Base-by-base conservation (phyloP, 139 green algal genomes). In the Pseudopediastrum boryanum region DNA sequence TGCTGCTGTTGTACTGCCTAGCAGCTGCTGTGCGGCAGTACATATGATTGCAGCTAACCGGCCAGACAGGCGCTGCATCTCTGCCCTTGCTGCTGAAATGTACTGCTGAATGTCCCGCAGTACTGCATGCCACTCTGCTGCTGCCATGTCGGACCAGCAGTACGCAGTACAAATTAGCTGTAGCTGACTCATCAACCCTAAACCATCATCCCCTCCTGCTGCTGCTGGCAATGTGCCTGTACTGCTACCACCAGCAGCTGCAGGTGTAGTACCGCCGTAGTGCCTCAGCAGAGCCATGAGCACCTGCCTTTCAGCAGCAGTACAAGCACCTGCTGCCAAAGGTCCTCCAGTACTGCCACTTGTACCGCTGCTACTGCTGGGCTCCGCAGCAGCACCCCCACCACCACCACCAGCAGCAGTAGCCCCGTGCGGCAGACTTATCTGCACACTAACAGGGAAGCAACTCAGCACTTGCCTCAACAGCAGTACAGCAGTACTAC, bases 101-200 rank as follows among this genome's bases (percentile, higher is more conserved):
- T 69, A 64, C 2, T 56, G 27, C 69, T 83, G 64, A 19, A 42
- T 46, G 35, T 78, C 72, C 13, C 76, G 66, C 48, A 89, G 71
- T 46, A 86, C 48, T 0, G 80, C 75, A 19, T 78, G 64, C 84
- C 84, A 89, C n/a, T 89, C 84, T 23, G 77, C 48, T 51, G 81
- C 51, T 2, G 62, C 77, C 59, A 89, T 77, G 29, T 61, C 77
- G 6, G 19, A 25, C 80, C 79, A 85, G 72, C 67, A 41, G 59
- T 89, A 89, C 21, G 65, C 21, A 29, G 83, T 73, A 6, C 79
- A 81, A 23, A 70, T 52, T 36, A 77, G 63, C 38, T 77, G 33
- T 64, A 90, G 44, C 74, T n/a, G 46, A 25, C 59, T 74, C 5
- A 41, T 33, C 31, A 81, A 36, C 36, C 63, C 54, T 36, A 36